Evolutionary conservation across 73 alveolate genomes (phyloP).

Genomic region (Durusdinium trenchii): DNA sequence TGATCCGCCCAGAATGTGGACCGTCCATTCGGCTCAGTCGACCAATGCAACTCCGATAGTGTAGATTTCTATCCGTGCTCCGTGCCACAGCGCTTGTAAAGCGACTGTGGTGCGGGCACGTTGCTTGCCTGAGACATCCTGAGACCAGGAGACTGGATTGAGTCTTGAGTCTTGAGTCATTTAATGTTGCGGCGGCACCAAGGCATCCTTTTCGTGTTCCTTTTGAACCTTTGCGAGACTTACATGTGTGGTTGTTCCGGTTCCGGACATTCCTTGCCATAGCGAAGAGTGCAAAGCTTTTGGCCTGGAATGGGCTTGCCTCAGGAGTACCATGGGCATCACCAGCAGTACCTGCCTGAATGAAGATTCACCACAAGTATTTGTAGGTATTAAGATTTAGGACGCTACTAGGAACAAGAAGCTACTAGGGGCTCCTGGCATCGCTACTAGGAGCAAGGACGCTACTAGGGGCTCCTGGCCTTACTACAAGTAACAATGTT

Average conservation of each 20-base stretch:
- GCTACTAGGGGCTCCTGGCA: too few relatives aligned
- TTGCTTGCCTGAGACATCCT: too few relatives aligned
- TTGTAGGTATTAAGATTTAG: too few relatives aligned
- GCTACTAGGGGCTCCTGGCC: too few relatives aligned
- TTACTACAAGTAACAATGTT: too few relatives aligned
- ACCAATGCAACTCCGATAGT: conserved; percentile 47
- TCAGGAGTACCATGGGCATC: conserved; percentile 45
- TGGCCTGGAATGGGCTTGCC: too few relatives aligned
- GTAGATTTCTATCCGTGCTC: not conserved
- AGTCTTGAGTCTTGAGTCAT: not conserved
- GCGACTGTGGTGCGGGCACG: not conserved
- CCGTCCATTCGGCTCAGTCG: not conserved
- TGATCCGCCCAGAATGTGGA: too few relatives aligned
- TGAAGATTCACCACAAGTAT: too few relatives aligned
- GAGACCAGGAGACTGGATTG: too few relatives aligned
- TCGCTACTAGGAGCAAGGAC: too few relatives aligned
- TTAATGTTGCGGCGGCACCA: not conserved
- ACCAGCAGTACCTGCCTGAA: too few relatives aligned
- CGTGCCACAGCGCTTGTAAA: not conserved
- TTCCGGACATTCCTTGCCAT: not conserved
- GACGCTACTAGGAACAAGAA: too few relatives aligned
- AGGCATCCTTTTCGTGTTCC: not conserved
- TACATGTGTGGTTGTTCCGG: not conserved
- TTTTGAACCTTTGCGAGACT: not conserved
- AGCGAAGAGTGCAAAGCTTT: not conserved